Percentiles rank a stretch among this genome's conserved stretches.
Conservation (phyloP, 2,329 filamentous ascomycete species). For the Trichoderma koningiopsis region DNA sequence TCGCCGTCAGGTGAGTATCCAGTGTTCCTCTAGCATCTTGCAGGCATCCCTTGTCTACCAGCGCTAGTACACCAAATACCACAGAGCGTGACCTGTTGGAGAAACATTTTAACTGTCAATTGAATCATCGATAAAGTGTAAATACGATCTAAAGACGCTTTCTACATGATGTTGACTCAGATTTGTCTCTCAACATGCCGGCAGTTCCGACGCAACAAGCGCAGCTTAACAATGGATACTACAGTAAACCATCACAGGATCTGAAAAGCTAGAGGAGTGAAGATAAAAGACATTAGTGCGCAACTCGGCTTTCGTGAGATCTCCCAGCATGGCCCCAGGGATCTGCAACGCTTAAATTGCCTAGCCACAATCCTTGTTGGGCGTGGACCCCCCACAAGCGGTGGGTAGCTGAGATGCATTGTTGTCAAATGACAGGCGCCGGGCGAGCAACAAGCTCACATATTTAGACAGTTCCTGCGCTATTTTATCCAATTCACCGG, state of each 20-base stretch:
- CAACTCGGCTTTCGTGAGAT: background rate
- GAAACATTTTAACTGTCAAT: background rate
- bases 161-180: background rate
- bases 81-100: background rate
- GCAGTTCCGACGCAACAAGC: background rate
- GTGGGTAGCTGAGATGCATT: background rate
- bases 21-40: background rate
- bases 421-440: background rate
- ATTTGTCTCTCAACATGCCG: background rate
- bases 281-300: background rate
- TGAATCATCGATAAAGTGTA: background rate
- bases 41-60: conserved; percentile 2
- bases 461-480: background rate
- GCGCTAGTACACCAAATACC: background rate
- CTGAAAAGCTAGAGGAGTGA: background rate
- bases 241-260: background rate
- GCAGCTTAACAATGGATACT: background rate
- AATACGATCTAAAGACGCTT: background rate
- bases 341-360: background rate
- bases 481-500: background rate
- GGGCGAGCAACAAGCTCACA: background rate
- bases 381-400: background rate
- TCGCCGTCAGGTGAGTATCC: conserved; percentile 1
- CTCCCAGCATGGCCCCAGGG: background rate
- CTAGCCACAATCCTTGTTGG: background rate